phyloP scores from a whole-genome alignment of 2,329 filamentous ascomycete genomes.

The Nemania diffusa region DNA sequence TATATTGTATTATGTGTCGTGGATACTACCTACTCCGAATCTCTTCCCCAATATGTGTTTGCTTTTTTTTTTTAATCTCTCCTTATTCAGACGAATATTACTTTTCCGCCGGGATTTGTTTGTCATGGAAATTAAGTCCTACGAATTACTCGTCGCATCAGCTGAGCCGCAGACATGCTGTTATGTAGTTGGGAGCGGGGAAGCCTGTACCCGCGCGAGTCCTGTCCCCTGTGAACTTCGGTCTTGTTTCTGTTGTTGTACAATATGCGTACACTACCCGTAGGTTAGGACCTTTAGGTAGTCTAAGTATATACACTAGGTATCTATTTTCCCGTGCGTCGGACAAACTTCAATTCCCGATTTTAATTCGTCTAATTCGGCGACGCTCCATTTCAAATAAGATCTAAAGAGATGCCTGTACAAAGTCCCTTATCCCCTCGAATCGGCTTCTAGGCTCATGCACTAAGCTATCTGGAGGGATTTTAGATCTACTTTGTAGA shows the following conservation, averaged over 20 bases:
- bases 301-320: not conserved
- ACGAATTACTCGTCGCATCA: slow-evolving; percentile 8
- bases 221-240: slow-evolving; percentile 3
- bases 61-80: not conserved
- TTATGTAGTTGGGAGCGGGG: slow-evolving; percentile 8
- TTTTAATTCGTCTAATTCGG: not conserved
- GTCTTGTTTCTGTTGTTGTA: not conserved
- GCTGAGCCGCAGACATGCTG: slow-evolving; percentile 24
- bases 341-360: not conserved
- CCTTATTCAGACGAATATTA: not conserved
- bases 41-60: not conserved
- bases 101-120: not conserved
- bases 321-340: slow-evolving; percentile 1
- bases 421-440: not conserved
- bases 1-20: too few species aligned
- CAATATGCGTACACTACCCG: too few species aligned
- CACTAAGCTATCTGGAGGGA: not conserved
- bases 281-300: too few species aligned
- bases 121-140: not conserved
- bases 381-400: not conserved
- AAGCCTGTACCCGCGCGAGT: slow-evolving; percentile 11
- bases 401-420: not conserved
- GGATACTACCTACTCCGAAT: not conserved
- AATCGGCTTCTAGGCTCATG: not conserved
- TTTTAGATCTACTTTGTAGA: not conserved